A percentile compares a stretch with the other conserved stretches of the same genome.
phyloP scores from a whole-genome alignment of 495 filamentous ascomycete genomes.

The Durotheca rogersii region DNA sequence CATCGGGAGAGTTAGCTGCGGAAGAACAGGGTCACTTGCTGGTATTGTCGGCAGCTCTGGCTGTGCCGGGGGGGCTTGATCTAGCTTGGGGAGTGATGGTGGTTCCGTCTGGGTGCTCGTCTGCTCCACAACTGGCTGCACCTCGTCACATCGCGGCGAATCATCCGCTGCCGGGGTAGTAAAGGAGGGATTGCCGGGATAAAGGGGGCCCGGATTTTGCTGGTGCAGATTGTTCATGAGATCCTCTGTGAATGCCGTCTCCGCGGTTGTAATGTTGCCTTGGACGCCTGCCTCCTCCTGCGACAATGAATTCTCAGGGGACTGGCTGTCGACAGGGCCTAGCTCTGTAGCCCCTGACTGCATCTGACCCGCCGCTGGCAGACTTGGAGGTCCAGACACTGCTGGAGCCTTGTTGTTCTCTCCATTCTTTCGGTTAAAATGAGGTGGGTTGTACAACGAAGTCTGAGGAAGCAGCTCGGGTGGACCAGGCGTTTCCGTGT shows the following conservation, averaged over 20 bases:
- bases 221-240: slow-evolving; percentile 15
- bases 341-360: slow-evolving; percentile 5
- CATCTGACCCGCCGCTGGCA: slow-evolving; percentile 2
- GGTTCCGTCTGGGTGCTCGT: slow-evolving; percentile 11
- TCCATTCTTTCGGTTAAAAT: slow-evolving; percentile 24
- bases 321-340: slow-evolving; percentile 1
- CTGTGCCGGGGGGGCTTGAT: slow-evolving; percentile 13
- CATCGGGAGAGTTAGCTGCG: slow-evolving; percentile 48
- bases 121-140: slow-evolving; percentile 1
- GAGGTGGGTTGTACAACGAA: slow-evolving; percentile 46
- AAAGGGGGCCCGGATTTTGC: slow-evolving; percentile 5
- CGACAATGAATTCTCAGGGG: slow-evolving; percentile 3
- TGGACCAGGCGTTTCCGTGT: slow-evolving; percentile 44
- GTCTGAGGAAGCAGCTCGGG: slow-evolving; percentile 48
- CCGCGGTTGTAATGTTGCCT: slow-evolving; percentile 39
- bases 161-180: slow-evolving; percentile 4
- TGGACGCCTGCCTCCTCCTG: slow-evolving; percentile 29
- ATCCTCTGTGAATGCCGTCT: slow-evolving; percentile 38
- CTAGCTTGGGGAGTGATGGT: slow-evolving; percentile 11
- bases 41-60: slow-evolving; percentile 48
- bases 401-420: slow-evolving; percentile 25
- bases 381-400: slow-evolving; percentile 39
- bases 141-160: slow-evolving; percentile 1
- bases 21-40: slow-evolving; percentile 58
- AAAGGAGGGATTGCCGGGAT: slow-evolving; percentile 8